Conservation (phyloP, 805 yeast species). For the Wickerhamomyces chaumierensis region DNA sequence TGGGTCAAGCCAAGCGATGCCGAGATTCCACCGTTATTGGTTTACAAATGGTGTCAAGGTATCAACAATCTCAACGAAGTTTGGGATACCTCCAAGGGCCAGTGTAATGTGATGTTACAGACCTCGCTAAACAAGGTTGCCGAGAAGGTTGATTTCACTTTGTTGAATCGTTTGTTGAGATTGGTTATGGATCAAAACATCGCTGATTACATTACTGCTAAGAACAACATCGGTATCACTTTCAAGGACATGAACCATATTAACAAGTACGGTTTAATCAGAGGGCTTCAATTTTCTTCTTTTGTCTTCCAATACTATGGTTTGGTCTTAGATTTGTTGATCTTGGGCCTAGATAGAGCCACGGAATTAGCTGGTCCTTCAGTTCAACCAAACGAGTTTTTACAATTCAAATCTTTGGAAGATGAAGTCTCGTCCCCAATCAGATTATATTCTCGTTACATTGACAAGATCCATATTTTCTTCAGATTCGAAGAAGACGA, state of each 20-base stretch:
- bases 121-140: constrained; percentile 58
- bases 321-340: constrained; percentile 64
- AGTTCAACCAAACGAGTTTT: constrained; percentile 60
- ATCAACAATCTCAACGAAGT: constrained; percentile 66
- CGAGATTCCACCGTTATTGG: constrained; percentile 86
- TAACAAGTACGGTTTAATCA: constrained; percentile 75
- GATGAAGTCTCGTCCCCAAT: constrained; percentile 67
- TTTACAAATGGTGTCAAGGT: constrained; percentile 91
- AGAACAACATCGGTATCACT: constrained; percentile 69
- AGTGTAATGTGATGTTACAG: constrained; percentile 76
- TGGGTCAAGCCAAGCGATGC: constrained; percentile 95
- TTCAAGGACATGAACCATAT: constrained; percentile 94
- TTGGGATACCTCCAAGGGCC: constrained; percentile 72
- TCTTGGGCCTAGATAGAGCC: constrained; percentile 83
- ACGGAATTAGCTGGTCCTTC: constrained; percentile 76
- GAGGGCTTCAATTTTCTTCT: constrained; percentile 86
- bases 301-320: constrained; percentile 90
- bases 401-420: constrained; percentile 51
- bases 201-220: constrained; percentile 91
- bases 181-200: constrained; percentile 79
- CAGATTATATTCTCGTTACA: constrained; percentile 67
- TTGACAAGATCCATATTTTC: constrained; percentile 72
- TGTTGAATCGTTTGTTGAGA: constrained; percentile 70
- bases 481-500: constrained; percentile 69
- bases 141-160: constrained; percentile 81